Evolutionary conservation across 805 yeast species (phyloP).

Genomic region (Barnettozyma californica): DNA sequence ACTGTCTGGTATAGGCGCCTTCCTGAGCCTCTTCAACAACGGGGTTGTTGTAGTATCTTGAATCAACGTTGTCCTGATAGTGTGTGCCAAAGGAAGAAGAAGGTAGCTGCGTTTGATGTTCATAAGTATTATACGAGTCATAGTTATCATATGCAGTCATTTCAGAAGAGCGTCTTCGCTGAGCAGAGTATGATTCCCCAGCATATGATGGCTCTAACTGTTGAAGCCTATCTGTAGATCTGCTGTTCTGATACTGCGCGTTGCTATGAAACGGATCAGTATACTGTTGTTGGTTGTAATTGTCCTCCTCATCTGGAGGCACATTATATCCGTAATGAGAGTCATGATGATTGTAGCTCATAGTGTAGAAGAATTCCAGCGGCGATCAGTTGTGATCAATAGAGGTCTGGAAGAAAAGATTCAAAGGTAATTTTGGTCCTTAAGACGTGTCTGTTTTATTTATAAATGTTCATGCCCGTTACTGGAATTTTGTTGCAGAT

Average conservation of each 20-base stretch:
- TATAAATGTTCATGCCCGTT: neutral
- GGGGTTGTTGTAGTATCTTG: slow-evolving; percentile 10
- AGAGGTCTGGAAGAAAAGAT: neutral
- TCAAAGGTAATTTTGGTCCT: neutral
- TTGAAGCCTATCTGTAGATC: slow-evolving; percentile 19
- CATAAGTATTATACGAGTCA: neutral
- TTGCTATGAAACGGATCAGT: slow-evolving; percentile 10
- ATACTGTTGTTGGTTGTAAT: slow-evolving; percentile 9
- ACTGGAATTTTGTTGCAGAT: neutral
- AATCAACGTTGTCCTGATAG: neutral
- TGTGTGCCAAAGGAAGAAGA: neutral
- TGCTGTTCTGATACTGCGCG: slow-evolving; percentile 3
- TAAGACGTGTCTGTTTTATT: neutral
- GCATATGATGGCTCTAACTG: slow-evolving; percentile 12
- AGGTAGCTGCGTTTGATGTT: slow-evolving; percentile 3
- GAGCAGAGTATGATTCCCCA: slow-evolving; percentile 12
- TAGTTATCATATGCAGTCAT: slow-evolving; percentile 2
- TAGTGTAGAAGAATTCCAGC: neutral
- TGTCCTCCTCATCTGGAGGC: slow-evolving; percentile 3
- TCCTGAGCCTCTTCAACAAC: neutral
- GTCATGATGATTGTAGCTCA: slow-evolving; percentile 12
- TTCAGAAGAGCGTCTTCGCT: slow-evolving; percentile 15
- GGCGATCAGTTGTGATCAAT: too few species aligned
- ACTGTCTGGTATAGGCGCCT: slow-evolving; percentile 16
- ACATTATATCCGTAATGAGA: slow-evolving; percentile 5